These are phyloP conservation scores for Saksenaea oblongispora DNA, from an alignment of 371 early-diverging fungal genomes.

Conservation along the genomic window DNA sequence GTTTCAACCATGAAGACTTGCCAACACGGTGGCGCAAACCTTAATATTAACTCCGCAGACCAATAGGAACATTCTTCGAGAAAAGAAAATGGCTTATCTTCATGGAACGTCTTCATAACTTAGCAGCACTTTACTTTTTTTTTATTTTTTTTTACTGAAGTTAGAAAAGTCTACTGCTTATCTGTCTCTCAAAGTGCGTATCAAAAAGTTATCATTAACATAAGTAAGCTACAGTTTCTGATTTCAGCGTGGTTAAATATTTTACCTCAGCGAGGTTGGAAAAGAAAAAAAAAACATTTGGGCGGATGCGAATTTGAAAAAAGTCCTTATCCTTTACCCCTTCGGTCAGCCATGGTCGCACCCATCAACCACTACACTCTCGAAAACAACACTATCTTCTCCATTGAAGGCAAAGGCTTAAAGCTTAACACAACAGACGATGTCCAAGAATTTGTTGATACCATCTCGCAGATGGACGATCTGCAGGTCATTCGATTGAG, in stretches of 20 bases:
- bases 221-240: not conserved
- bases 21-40: no score
- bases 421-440: slow-evolving; percentile 87
- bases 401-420: slow-evolving; percentile 67
- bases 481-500: slow-evolving; percentile 79
- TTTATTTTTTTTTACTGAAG: no score
- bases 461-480: slow-evolving; percentile 63
- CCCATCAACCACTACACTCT: slow-evolving; percentile 43
- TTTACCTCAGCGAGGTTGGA: not conserved
- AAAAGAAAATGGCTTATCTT: no score
- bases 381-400: slow-evolving; percentile 55
- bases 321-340: not conserved
- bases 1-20: no score
- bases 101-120: no score
- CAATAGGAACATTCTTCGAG: no score
- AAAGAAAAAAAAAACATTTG: not conserved
- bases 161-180: no score
- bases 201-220: not conserved
- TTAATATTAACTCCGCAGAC: no score
- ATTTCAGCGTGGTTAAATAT: not conserved
- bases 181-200: no score
- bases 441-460: slow-evolving; percentile 72
- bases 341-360: slow-evolving; percentile 24
- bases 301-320: not conserved
- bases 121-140: no score